Conservation (phyloP, 192 early-diverging fungal genomes). For the Podila epicladia region DNA sequence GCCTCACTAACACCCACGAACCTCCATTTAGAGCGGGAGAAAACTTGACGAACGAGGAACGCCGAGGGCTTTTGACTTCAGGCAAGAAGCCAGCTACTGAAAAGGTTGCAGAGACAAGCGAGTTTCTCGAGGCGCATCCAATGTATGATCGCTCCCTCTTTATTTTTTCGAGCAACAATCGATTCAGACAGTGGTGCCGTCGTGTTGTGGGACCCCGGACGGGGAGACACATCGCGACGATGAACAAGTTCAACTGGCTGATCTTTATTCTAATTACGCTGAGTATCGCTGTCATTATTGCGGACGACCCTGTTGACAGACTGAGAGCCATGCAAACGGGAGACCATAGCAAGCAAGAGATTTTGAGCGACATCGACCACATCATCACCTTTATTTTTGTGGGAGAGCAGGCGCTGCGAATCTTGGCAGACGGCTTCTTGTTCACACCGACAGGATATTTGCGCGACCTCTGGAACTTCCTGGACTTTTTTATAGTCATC, state of each 20-base stretch:
- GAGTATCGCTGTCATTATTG: slow-evolving; percentile 58
- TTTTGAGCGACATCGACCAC: slow-evolving; percentile 54
- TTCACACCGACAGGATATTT: slow-evolving; percentile 67
- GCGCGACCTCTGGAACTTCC: slow-evolving; percentile 63
- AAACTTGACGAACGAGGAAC: background rate
- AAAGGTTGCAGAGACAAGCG: slow-evolving; percentile 8
- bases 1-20: background rate
- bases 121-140: slow-evolving; percentile 47
- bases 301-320: slow-evolving; percentile 56
- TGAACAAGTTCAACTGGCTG: slow-evolving; percentile 54
- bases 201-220: slow-evolving; percentile 58
- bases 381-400: slow-evolving; percentile 59
- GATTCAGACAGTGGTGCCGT: slow-evolving; percentile 61
- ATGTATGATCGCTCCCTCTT: slow-evolving; percentile 61
- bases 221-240: slow-evolving; percentile 60
- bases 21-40: background rate
- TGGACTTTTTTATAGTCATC: slow-evolving; percentile 64
- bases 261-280: slow-evolving; percentile 56
- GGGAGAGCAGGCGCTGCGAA: slow-evolving; percentile 57
- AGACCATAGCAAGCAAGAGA: slow-evolving; percentile 2
- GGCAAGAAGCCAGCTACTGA: background rate
- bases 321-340: slow-evolving; percentile 51
- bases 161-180: slow-evolving; percentile 59
- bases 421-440: slow-evolving; percentile 66
- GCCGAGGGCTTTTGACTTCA: background rate